phyloP scores from a whole-genome alignment of 2,329 filamentous ascomycete species.

The Nigrospora oryzae region DNA sequence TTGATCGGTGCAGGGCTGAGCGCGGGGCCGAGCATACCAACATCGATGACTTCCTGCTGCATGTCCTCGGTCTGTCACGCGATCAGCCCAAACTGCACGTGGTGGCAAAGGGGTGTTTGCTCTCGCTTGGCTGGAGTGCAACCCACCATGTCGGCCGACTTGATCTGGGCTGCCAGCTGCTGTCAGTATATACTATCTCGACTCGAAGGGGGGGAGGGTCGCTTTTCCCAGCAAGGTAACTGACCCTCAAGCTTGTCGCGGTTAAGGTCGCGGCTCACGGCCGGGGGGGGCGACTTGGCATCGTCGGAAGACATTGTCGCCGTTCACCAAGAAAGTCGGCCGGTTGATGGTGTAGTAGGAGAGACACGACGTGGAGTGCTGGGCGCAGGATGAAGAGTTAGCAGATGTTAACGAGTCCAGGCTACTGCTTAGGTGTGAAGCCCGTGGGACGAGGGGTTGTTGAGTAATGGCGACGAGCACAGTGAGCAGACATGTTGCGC shows the following conservation, averaged over 20 bases:
- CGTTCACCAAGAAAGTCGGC: not conserved
- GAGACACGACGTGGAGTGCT: no score
- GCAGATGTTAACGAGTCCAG: no score
- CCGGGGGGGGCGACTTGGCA: constrained; percentile 16
- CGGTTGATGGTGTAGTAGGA: no score
- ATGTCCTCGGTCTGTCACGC: constrained; percentile 79
- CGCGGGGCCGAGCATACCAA: constrained; percentile 59
- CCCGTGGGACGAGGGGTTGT: no score
- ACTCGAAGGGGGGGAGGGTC: no score
- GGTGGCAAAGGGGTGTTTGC: constrained; percentile 5
- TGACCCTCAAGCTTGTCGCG: constrained; percentile 23
- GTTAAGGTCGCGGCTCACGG: constrained; percentile 12
- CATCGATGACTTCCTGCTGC: constrained; percentile 91
- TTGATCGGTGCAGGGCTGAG: constrained; percentile 6
- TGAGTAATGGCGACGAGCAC: no score
- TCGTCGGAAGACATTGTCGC: constrained; percentile 15
- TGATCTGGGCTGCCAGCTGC: constrained; percentile 69
- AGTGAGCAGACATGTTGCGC: no score
- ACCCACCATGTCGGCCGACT: constrained; percentile 95
- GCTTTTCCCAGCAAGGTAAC: constrained; percentile 5
- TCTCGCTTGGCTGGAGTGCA: not conserved
- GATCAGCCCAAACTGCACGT: constrained; percentile 16
- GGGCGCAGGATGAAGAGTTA: no score
- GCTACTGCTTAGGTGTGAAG: no score
- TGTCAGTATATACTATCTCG: not conserved